Evolutionary conservation across 192 early-diverging fungal species (phyloP).

Genomic region (Coemansia sp.): DNA sequence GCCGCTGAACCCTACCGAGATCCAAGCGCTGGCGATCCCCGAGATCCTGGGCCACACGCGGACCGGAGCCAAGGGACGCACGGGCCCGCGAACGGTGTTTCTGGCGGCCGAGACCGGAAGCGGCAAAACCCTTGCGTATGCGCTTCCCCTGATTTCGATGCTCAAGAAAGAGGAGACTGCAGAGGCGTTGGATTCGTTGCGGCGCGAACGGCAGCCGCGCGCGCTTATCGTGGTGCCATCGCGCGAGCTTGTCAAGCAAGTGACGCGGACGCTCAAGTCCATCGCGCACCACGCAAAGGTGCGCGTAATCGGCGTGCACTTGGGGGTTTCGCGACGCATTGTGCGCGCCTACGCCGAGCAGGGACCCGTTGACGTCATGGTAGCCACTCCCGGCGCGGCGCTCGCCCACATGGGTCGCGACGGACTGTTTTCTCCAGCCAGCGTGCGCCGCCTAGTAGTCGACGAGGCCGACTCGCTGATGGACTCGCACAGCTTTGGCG

Average conservation of each 20-base stretch:
- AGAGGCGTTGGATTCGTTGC: slow-evolving; percentile 31
- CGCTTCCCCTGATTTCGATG: slow-evolving; percentile 73
- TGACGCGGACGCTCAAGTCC: slow-evolving; percentile 68
- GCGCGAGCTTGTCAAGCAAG: slow-evolving; percentile 82
- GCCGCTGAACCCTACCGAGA: slow-evolving; percentile 65
- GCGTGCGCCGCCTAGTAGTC: slow-evolving; percentile 70
- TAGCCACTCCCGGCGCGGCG: slow-evolving; percentile 76
- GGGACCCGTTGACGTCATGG: slow-evolving; percentile 79
- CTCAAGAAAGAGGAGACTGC: slow-evolving; percentile 66
- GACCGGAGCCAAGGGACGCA: slow-evolving; percentile 13
- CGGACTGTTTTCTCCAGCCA: slow-evolving; percentile 59
- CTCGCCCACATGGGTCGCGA: slow-evolving; percentile 59
- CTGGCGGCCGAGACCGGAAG: slow-evolving; percentile 88
- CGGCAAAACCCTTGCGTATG: slow-evolving; percentile 90
- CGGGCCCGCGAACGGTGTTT: slow-evolving; percentile 57
- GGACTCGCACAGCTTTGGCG: slow-evolving; percentile 70
- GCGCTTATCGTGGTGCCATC: slow-evolving; percentile 86
- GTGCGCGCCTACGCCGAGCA: slow-evolving; percentile 54
- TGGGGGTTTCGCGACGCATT: slow-evolving; percentile 47
- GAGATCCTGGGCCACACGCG: slow-evolving; percentile 55
- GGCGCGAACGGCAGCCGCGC: slow-evolving; percentile 72
- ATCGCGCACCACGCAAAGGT: slow-evolving; percentile 69
- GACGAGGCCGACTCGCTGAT: slow-evolving; percentile 96
- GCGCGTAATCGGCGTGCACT: slow-evolving; percentile 63
- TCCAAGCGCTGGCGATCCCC: slow-evolving; percentile 83